Percentiles rank a stretch among this genome's conserved stretches.
Conservation (phyloP, 106 monocot species). For the Dioscorea zingiberensis region DNA sequence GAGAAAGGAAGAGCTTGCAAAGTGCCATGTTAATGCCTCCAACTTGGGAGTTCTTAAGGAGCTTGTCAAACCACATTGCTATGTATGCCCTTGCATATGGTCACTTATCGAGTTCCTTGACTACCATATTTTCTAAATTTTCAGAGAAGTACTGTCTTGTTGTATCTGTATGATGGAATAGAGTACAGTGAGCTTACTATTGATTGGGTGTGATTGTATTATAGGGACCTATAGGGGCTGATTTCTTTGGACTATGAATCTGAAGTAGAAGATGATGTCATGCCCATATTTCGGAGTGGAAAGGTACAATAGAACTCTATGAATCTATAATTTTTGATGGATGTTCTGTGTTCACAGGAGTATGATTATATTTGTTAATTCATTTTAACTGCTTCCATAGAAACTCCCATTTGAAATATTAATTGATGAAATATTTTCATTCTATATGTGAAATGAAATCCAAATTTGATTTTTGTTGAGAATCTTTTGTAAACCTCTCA, state of each 20-base stretch:
- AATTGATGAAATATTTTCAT: too few species aligned
- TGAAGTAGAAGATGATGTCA: slow-evolving; percentile 92
- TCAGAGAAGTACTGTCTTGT: not conserved
- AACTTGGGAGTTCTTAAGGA: too few species aligned
- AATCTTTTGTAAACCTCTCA: not conserved
- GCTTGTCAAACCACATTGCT: slow-evolving; percentile 67
- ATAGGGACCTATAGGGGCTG: slow-evolving; percentile 58
- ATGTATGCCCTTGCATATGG: slow-evolving; percentile 90
- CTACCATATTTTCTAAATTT: not conserved
- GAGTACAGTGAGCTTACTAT: too few species aligned
- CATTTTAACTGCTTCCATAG: too few species aligned
- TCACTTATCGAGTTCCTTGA: slow-evolving; percentile 38
- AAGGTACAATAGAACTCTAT: too few species aligned
- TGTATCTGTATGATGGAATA: too few species aligned
- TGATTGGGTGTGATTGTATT: slow-evolving; percentile 1
- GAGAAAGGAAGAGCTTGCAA: too few species aligned
- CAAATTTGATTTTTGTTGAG: not conserved
- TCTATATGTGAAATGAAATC: not conserved
- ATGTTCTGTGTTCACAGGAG: not conserved
- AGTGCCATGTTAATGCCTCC: too few species aligned
- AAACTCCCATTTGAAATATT: not conserved
- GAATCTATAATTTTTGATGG: too few species aligned
- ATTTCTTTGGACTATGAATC: slow-evolving; percentile 82
- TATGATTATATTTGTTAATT: too few species aligned
- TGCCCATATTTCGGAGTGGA: slow-evolving; percentile 83